Evolutionary conservation across 371 early-diverging fungal species (phyloP).

Genomic region (Choanephora cucurbitarum): DNA sequence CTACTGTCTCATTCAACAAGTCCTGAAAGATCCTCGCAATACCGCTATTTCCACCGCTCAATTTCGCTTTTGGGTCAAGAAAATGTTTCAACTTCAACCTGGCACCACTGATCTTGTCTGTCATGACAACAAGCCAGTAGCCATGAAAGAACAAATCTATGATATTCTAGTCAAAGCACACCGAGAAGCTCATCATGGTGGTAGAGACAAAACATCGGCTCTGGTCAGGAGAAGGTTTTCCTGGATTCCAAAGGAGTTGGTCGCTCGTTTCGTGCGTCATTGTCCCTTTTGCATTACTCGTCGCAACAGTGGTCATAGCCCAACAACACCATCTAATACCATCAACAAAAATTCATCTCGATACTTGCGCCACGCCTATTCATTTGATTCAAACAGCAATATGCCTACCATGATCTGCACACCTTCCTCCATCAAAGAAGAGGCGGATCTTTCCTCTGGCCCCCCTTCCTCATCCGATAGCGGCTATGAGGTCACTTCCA

Average conservation of each 20-base stretch:
- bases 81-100: conserved; percentile 59
- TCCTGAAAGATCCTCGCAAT: conserved; percentile 59
- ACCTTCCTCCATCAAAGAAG: conserved; percentile 25
- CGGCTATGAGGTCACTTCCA: conserved; percentile 25
- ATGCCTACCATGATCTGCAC: conserved; percentile 14
- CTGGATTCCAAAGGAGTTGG: conserved; percentile 42
- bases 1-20: conserved; percentile 57
- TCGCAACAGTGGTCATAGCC: conserved; percentile 38
- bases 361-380: conserved; percentile 20
- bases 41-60: conserved; percentile 66
- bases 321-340: conserved; percentile 8
- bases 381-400: conserved; percentile 18
- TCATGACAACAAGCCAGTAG: conserved; percentile 62
- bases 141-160: conserved; percentile 62
- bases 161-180: conserved; percentile 60
- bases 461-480: conserved; percentile 27
- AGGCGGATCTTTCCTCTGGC: conserved; percentile 27
- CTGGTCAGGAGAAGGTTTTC: conserved; percentile 47
- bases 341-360: conserved; percentile 26
- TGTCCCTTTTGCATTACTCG: conserved; percentile 40
- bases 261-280: conserved; percentile 38
- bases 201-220: conserved; percentile 66
- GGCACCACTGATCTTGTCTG: conserved; percentile 49
- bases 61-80: conserved; percentile 69
- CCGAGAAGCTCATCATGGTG: conserved; percentile 64